Evolutionary conservation across 495 filamentous ascomycete species (phyloP).

Genomic region (Neurospora sp.): DNA sequence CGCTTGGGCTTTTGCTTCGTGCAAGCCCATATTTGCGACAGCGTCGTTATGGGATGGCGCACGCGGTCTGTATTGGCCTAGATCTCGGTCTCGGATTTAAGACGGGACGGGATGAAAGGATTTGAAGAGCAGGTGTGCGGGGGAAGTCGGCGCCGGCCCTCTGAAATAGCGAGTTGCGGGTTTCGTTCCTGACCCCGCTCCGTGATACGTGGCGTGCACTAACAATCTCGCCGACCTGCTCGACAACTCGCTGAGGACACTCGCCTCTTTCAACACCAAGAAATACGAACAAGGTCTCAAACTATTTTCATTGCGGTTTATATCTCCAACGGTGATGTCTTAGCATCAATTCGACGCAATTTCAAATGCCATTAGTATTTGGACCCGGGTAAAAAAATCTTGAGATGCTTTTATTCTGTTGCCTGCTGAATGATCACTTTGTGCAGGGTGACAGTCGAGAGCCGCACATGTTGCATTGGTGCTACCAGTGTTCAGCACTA

Average conservation of each 20-base stretch:
- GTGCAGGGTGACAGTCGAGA: neutral
- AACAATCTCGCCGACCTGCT: neutral
- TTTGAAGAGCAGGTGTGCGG: neutral
- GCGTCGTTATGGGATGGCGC: neutral
- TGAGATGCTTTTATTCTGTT: neutral
- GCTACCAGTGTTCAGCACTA: neutral
- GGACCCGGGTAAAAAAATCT: neutral
- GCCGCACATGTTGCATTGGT: neutral
- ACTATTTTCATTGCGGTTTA: neutral
- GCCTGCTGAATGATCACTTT: neutral
- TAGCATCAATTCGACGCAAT: neutral
- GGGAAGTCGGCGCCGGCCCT: neutral
- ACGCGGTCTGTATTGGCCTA: neutral
- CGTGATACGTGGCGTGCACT: neutral
- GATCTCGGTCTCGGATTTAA: neutral
- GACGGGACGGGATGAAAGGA: too few relatives aligned
- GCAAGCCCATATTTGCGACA: slow-evolving; percentile 1
- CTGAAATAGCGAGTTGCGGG: neutral
- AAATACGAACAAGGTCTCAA: neutral
- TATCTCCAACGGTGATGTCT: neutral
- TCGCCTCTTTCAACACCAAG: neutral
- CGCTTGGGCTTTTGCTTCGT: slow-evolving; percentile 1
- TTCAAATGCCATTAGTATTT: neutral
- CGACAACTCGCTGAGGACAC: neutral
- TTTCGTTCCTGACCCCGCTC: neutral